A percentile compares a stretch with the other conserved stretches of the same genome.
Evolutionary conservation across 495 filamentous ascomycete genomes (phyloP).

Genomic region (Podospora pseudocomata): DNA sequence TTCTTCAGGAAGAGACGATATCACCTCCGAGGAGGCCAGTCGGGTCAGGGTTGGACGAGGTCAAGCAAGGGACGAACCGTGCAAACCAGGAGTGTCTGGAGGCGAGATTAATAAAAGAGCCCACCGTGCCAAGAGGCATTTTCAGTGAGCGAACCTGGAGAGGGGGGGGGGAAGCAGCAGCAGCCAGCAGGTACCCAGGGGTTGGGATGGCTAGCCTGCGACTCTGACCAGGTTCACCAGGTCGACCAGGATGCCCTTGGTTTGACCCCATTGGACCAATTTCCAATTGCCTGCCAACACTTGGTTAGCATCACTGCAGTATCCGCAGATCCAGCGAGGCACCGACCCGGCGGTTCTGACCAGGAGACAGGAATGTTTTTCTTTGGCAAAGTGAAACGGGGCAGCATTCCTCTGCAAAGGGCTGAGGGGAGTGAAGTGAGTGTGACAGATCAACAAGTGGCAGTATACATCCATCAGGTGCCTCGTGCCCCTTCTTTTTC

Average conservation of each 20-base stretch:
- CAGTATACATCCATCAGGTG: neutral
- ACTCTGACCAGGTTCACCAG: neutral
- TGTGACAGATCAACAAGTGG: neutral
- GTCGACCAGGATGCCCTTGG: neutral
- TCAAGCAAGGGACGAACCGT: neutral
- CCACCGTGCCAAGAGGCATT: conserved; percentile 17
- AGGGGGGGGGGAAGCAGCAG: neutral
- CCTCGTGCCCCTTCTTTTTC: neutral
- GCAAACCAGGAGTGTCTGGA: conserved; percentile 21
- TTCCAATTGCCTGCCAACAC: neutral
- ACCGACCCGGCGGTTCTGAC: neutral
- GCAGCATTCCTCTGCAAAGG: neutral
- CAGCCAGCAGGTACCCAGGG: neutral
- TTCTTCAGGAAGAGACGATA: neutral
- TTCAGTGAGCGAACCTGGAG: conserved; percentile 4
- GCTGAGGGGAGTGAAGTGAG: neutral
- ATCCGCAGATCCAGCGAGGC: neutral
- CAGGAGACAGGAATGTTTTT: neutral
- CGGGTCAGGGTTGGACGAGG: neutral
- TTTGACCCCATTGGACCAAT: neutral
- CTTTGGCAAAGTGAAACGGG: neutral
- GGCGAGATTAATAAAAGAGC: conserved; percentile 32
- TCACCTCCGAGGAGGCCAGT: conserved; percentile 1
- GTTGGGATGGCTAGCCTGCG: neutral
- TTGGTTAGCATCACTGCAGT: neutral